Evolutionary conservation across 2,329 filamentous ascomycete genomes (phyloP).

Genomic region (Sporothrix inflata): DNA sequence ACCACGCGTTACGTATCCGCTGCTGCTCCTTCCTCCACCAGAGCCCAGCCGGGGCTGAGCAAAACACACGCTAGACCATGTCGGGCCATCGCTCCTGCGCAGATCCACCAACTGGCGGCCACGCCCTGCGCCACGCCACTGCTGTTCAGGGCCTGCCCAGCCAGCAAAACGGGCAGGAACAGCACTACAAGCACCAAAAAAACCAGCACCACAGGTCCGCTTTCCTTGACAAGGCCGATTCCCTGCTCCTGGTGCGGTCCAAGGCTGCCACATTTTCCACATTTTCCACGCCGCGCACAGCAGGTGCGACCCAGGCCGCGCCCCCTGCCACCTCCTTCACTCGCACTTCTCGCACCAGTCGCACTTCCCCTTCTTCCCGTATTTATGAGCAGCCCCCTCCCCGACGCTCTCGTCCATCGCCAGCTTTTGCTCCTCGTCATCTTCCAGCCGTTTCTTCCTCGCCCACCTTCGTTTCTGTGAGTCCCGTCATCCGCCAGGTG

Average conservation of each 20-base stretch:
- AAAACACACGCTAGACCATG: constrained; percentile 27
- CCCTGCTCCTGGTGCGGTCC: constrained; percentile 18
- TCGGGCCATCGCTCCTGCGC: constrained; percentile 24
- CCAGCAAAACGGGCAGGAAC: constrained; percentile 5
- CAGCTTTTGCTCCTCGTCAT: constrained; percentile 24
- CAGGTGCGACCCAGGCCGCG: neutral
- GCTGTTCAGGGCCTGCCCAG: constrained; percentile 11
- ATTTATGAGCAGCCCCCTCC: constrained; percentile 25
- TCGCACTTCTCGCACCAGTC: neutral
- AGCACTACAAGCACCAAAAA: neutral
- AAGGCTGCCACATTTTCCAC: constrained; percentile 25
- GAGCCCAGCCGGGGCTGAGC: constrained; percentile 32
- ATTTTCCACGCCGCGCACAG: constrained; percentile 17
- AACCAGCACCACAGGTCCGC: constrained; percentile 19
- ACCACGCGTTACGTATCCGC: constrained; percentile 8
- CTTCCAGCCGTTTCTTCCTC: constrained; percentile 9
- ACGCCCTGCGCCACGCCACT: constrained; percentile 31
- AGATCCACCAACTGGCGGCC: constrained; percentile 26
- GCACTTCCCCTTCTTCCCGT: constrained; percentile 14
- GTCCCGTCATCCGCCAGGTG: neutral
- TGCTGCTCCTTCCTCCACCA: constrained; percentile 22
- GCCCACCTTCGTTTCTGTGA: constrained; percentile 7
- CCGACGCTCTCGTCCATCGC: constrained; percentile 23
- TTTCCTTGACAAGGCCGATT: constrained; percentile 30
- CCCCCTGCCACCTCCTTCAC: constrained; percentile 8